Conservation (phyloP, 805 yeast genomes). For the Kodamaea kakaduensis region DNA sequence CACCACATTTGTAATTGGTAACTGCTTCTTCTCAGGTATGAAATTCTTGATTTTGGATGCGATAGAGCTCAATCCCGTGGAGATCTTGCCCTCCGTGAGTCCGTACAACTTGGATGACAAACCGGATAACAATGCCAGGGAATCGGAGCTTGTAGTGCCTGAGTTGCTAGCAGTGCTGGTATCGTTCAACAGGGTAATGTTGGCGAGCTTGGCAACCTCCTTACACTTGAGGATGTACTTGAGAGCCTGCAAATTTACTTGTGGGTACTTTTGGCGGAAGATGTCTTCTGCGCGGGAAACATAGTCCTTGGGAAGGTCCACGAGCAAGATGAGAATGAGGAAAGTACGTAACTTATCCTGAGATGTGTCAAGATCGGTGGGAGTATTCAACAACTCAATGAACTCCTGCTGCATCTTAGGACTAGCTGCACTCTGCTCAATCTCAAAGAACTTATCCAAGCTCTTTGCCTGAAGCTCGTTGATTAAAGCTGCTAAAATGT, state of each 20-base stretch:
- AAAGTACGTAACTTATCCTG: slow-evolving; percentile 86
- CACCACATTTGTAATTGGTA: slow-evolving; percentile 86
- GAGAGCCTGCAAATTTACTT: slow-evolving; percentile 58
- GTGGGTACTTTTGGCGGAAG: slow-evolving; percentile 48
- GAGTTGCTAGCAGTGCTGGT: slow-evolving; percentile 25
- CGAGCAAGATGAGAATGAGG: slow-evolving; percentile 63
- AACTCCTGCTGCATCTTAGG: slow-evolving; percentile 56
- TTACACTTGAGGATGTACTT: slow-evolving; percentile 76
- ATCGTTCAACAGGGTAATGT: slow-evolving; percentile 18
- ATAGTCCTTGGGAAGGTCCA: slow-evolving; percentile 27
- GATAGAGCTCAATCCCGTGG: slow-evolving; percentile 86
- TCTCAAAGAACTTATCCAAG: slow-evolving; percentile 87
- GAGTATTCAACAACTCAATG: slow-evolving; percentile 51
- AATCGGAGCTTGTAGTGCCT: slow-evolving; percentile 30
- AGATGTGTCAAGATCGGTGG: slow-evolving; percentile 55
- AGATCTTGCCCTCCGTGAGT: slow-evolving; percentile 73
- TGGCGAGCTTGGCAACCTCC: slow-evolving; percentile 58
- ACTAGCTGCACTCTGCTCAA: slow-evolving; percentile 78
- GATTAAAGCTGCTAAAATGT: slow-evolving; percentile 78
- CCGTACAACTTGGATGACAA: slow-evolving; percentile 75
- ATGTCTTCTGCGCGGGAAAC: slow-evolving; percentile 57
- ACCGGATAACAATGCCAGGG: slow-evolving; percentile 64
- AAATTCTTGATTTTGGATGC: slow-evolving; percentile 84
- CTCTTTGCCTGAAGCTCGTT: slow-evolving; percentile 82
- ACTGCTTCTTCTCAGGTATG: slow-evolving; percentile 80